phyloP scores from a whole-genome alignment of 495 filamentous ascomycete species.

The Poronia punctata region DNA sequence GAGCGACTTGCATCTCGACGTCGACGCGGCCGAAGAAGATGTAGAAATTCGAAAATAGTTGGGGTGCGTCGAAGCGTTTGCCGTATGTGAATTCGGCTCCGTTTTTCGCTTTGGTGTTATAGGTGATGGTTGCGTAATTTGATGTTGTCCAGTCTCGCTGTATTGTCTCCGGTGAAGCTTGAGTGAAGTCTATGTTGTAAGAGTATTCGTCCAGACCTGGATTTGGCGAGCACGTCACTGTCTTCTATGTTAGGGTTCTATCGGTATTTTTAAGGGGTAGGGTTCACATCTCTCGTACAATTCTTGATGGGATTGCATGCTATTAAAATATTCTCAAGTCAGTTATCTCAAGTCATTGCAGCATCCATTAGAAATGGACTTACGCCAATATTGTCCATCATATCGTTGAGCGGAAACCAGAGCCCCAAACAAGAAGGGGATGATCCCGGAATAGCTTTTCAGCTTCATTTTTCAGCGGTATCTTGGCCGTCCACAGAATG shows the following conservation, averaged over 20 bases:
- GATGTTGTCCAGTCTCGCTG: slow-evolving; percentile 36
- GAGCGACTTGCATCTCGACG: slow-evolving; percentile 52
- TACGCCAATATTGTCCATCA: not conserved
- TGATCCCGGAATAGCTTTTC: too few species aligned
- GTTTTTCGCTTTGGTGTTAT: slow-evolving; percentile 34
- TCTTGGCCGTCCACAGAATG: too few species aligned
- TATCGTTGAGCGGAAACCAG: too few species aligned
- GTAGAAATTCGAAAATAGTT: slow-evolving; percentile 53
- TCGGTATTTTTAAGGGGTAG: not conserved
- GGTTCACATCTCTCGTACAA: not conserved
- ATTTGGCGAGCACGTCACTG: not conserved
- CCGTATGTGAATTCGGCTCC: slow-evolving; percentile 60
- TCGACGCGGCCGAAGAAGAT: slow-evolving; percentile 62
- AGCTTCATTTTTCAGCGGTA: too few species aligned
- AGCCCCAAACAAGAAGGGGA: too few species aligned
- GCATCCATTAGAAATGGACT: not conserved
- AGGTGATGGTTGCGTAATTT: slow-evolving; percentile 22
- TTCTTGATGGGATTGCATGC: not conserved
- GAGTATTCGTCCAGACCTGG: not conserved
- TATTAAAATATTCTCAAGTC: too few species aligned
- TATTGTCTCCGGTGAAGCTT: not conserved
- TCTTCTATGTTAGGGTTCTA: not conserved
- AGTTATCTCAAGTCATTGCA: not conserved
- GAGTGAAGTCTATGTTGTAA: not conserved
- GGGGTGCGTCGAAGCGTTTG: slow-evolving; percentile 57